Base-by-base conservation (phyloP, 192 early-diverging fungal species). In the Podila horticola region DNA sequence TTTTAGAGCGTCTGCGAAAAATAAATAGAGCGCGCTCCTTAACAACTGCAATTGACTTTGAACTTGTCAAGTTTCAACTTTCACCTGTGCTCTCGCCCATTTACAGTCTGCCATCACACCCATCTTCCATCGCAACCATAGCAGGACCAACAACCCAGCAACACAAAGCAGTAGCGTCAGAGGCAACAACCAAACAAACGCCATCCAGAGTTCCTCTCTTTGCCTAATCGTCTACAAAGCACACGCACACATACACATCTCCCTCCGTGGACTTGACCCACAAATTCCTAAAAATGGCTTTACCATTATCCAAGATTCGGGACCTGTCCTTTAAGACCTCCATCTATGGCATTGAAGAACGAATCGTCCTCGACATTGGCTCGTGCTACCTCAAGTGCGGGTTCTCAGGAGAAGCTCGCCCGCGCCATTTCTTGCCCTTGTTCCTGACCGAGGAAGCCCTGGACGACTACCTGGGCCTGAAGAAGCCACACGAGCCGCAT, bases 331-430 rank as follows among this genome's bases (percentile, higher is more conserved):
- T 81, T 62, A 81, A 81, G 65, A 81, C 77, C 29, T 90, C 89
- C 29, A 89, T 93, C 30, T 94, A 94, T 66, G 90, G 88, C 58
- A 88, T 92, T 62, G 96, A 96, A 82, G 95, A 97, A 62, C 86
- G 93, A 8, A 90, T 97, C 26, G 92, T 97, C 11, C 88, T 97
- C 11, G 96, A 97, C 76, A 86, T 97, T 59, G 95, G 96, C 20
- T 90, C 93, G 1, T 84, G 88, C 34, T 92, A 92, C 64, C 85
- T 97, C 65, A 94, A 94, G 22, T 94, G 91, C 68, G 96, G 96
- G 0, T 94, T 95, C 82, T 94, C 93, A 5, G 94, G 94, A 26
- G 96, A 97, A 82, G 71, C 91, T 5, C 82, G 87, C 30, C 96
- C 96, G 8, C 84, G 95, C 31, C 88, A 93, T 30, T 81, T 79